Evolutionary conservation across 768 basidiomycete genomes (phyloP).

Genomic region (Hirschioporus abietinus): DNA sequence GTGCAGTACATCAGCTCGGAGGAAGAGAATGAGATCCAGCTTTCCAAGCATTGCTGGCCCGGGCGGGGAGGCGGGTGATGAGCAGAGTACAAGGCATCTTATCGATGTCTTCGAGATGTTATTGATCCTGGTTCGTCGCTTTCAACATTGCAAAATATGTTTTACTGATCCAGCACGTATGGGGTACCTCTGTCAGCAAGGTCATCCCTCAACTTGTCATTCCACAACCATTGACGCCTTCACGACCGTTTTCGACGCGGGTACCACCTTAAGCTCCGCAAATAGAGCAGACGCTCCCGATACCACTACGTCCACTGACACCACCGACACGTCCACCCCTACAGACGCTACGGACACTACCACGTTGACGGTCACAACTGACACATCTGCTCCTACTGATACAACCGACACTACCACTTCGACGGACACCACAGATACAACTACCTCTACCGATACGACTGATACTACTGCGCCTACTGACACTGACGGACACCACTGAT

Average conservation of each 20-base stretch:
- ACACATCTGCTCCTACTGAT: neutral
- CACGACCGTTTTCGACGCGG: too few species aligned
- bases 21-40: conserved; percentile 85
- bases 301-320: neutral
- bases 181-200: conserved; percentile 91
- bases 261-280: too few species aligned
- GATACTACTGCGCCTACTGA: neutral
- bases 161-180: conserved; percentile 32
- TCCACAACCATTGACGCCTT: too few species aligned
- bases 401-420: neutral
- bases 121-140: conserved; percentile 69
- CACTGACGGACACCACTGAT: neutral
- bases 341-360: neutral
- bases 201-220: conserved; percentile 82
- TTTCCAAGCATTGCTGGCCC: conserved; percentile 86
- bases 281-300: too few species aligned
- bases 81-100: conserved; percentile 76
- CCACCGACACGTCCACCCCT: neutral
- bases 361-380: neutral
- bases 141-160: neutral
- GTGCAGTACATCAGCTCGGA: conserved; percentile 88
- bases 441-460: neutral
- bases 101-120: conserved; percentile 97
- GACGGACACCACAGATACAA: neutral
- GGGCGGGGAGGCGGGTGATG: conserved; percentile 70